Base-by-base conservation (phyloP, 306 rosid species). In the Trifolium dubium region DNA sequence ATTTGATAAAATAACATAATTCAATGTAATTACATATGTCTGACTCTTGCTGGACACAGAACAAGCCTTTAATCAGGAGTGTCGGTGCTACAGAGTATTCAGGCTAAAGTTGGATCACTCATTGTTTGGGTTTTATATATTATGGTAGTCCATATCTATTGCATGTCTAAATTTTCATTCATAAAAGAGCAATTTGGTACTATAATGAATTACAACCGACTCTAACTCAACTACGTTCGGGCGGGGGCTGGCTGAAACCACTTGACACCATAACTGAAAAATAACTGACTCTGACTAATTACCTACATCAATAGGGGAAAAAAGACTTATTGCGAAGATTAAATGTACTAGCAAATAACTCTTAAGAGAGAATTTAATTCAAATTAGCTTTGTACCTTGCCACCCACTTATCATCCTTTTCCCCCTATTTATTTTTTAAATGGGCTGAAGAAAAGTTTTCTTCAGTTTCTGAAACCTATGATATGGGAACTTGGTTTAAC, bases 51-150 rank as follows among this genome's bases (percentile, higher is more conserved):
- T 23, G 1, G 23, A 23, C 23, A 23, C 23, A 0, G 23, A 23
- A 23, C 23, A 23, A 23, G 23, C 23, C 23, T 37, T 37, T 37
- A 37, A 37, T 37, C 40, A 37, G 9, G 37, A 35, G 40, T 5
- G 40, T 35, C 40, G 2, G 10, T 37, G 40, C 40, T 37, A 6
- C 40, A 6, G 23, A 37, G 2, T 66, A 23, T 62, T 73, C 64
- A 55, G 15, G 41, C 39, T 30, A 64, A 11, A 15, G 37, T 60
- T 56, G 82, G 49, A 70, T 43, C 75, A 37, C 43, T 69, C 12
- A 2, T 17, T 41, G 31, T 35, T 67, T 67, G 11, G 40, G 32
- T 74, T 53, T 73, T 56, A 67, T 23, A 23, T 23, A 23, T 77
- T 31, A 58, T 13, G 35, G 59, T 69, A 59, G 30, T 63, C 44